phyloP scores from a whole-genome alignment of 805 yeast species.

The Candida hispaniensis region DNA sequence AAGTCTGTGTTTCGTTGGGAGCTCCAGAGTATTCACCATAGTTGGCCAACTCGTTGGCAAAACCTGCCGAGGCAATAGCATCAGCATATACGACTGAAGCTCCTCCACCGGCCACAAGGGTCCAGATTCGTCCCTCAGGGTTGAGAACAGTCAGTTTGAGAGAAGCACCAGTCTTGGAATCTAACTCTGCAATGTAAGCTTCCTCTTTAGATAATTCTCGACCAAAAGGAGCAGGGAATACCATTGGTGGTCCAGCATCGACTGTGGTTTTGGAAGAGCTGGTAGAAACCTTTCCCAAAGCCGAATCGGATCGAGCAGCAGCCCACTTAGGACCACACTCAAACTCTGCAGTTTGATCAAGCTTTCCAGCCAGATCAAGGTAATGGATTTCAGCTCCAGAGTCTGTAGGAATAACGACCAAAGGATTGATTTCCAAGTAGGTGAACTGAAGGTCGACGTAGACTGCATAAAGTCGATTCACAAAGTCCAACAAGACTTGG shows the following conservation, averaged over 20 bases:
- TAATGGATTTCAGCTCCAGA: constrained; percentile 35
- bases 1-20: constrained; percentile 38
- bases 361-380: constrained; percentile 39
- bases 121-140: constrained; percentile 37
- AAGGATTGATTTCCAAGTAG: constrained; percentile 38
- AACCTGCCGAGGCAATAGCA: constrained; percentile 39
- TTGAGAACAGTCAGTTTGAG: constrained; percentile 36
- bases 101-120: constrained; percentile 40
- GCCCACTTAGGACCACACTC: constrained; percentile 43
- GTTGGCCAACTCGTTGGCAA: constrained; percentile 36
- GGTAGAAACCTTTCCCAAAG: constrained; percentile 29
- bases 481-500: constrained; percentile 34
- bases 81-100: constrained; percentile 40
- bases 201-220: constrained; percentile 37
- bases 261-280: constrained; percentile 21
- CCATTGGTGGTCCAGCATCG: constrained; percentile 41
- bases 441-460: constrained; percentile 39
- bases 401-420: constrained; percentile 35
- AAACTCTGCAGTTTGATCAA: constrained; percentile 40
- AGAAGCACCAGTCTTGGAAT: constrained; percentile 40
- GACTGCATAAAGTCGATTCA: constrained; percentile 38
- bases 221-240: constrained; percentile 40
- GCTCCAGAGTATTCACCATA: constrained; percentile 42
- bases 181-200: constrained; percentile 39
- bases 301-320: constrained; percentile 35